Conservation (phyloP, 129 eudicot species). For the Flaveria bidentis region DNA sequence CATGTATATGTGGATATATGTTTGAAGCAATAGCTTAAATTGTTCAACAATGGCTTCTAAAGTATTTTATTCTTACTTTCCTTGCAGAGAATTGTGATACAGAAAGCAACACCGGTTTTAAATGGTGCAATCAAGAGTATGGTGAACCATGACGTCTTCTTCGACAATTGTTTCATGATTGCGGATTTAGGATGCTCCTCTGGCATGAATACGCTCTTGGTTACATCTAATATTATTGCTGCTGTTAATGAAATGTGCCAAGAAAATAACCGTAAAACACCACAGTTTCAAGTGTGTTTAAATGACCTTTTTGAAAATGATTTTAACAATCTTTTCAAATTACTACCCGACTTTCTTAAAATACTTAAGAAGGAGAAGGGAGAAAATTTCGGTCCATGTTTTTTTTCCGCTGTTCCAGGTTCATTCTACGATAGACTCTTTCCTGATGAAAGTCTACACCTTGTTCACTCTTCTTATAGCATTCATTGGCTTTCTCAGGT, state of each 20-base stretch:
- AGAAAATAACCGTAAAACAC: neutral
- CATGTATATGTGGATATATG: no score
- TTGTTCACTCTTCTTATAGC: slow-evolving; percentile 8
- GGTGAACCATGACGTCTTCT: neutral
- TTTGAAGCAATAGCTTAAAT: no score
- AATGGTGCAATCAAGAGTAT: neutral
- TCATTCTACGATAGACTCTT: neutral
- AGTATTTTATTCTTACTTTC: neutral
- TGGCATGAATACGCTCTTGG: neutral
- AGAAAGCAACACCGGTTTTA: neutral
- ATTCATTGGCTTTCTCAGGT: slow-evolving; percentile 14
- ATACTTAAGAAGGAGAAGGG: neutral
- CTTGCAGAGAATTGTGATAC: neutral
- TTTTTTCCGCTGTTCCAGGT: slow-evolving; percentile 3
- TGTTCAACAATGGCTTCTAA: neutral
- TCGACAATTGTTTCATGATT: neutral
- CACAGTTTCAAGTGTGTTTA: slow-evolving; percentile 2
- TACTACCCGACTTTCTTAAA: neutral
- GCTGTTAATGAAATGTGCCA: neutral
- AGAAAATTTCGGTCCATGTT: neutral
- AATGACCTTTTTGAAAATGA: neutral
- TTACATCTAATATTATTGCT: neutral
- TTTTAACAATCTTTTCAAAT: neutral
- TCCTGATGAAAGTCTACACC: neutral
- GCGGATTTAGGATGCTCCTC: neutral